Evolutionary conservation across 805 yeast genomes (phyloP).

Genomic region (Priceomyces melissophilus): DNA sequence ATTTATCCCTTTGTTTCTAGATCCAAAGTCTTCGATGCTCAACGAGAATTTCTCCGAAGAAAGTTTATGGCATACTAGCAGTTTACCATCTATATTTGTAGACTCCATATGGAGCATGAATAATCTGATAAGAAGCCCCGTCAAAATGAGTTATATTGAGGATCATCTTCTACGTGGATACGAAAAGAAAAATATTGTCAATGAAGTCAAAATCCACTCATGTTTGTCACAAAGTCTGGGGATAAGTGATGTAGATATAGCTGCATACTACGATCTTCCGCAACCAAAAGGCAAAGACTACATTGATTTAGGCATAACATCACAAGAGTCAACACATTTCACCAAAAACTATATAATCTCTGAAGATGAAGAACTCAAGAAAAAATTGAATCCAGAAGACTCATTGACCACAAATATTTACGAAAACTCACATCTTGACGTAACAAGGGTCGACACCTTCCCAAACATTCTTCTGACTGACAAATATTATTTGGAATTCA

Average conservation of each 20-base stretch:
- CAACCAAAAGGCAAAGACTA: not conserved
- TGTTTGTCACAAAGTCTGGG: not conserved
- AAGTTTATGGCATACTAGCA: slow-evolving; percentile 21
- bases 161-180: slow-evolving; percentile 41
- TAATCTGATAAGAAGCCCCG: slow-evolving; percentile 29
- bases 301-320: slow-evolving; percentile 6
- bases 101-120: slow-evolving; percentile 38
- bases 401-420: slow-evolving; percentile 6
- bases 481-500: slow-evolving; percentile 19
- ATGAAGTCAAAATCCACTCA: slow-evolving; percentile 24
- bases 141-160: slow-evolving; percentile 44
- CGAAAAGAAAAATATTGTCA: slow-evolving; percentile 46
- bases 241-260: slow-evolving; percentile 9
- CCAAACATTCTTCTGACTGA: slow-evolving; percentile 18
- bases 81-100: slow-evolving; percentile 18
- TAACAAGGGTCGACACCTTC: slow-evolving; percentile 24
- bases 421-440: slow-evolving; percentile 15
- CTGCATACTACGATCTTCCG: slow-evolving; percentile 6
- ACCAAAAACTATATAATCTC: slow-evolving; percentile 10
- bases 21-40: slow-evolving; percentile 7
- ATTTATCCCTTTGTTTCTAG: slow-evolving; percentile 49
- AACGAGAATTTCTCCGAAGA: slow-evolving; percentile 4
- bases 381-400: not conserved
- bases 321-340: slow-evolving; percentile 3
- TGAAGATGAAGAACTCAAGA: slow-evolving; percentile 1